phyloP scores from a whole-genome alignment of 1,139 yeast genomes.

The Blastobotrys serpentis region DNA sequence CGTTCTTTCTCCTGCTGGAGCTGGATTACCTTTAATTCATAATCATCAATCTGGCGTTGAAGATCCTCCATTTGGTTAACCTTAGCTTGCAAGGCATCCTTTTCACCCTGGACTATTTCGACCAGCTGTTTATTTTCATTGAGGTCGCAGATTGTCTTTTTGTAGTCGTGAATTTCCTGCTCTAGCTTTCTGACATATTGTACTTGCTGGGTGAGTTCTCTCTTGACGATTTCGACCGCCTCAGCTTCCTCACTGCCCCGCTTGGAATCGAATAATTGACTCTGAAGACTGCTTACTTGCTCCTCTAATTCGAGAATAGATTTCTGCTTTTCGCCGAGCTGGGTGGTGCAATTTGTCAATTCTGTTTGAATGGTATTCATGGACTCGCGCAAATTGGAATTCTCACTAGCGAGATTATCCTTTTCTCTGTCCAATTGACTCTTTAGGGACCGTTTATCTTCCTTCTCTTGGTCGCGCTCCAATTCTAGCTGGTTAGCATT shows the following conservation, averaged over 20 bases:
- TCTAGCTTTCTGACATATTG: conserved; percentile 58
- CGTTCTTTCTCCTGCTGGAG: conserved; percentile 47
- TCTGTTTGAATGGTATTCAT: conserved; percentile 24
- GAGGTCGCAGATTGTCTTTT: conserved; percentile 46
- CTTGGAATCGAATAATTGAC: conserved; percentile 28
- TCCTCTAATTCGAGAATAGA: conserved; percentile 41
- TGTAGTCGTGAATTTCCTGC: conserved; percentile 48
- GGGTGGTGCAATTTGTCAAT: conserved; percentile 19
- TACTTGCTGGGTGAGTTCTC: conserved; percentile 57
- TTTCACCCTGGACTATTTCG: conserved; percentile 55
- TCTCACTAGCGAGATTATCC: conserved; percentile 23
- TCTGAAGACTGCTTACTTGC: conserved; percentile 22
- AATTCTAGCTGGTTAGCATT: conserved; percentile 18
- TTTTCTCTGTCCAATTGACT: conserved; percentile 19
- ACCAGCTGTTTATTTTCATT: conserved; percentile 46
- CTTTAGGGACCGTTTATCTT: conserved; percentile 18
- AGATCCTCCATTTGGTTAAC: conserved; percentile 45
- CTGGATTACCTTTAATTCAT: conserved; percentile 54
- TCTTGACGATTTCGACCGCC: conserved; percentile 41
- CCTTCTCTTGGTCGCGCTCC: conserved; percentile 23
- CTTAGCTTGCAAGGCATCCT: conserved; percentile 44
- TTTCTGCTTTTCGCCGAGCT: conserved; percentile 32
- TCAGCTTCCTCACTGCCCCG: conserved; percentile 34
- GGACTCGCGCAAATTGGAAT: conserved; percentile 19
- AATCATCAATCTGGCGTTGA: conserved; percentile 49